A percentile compares a stretch with the other conserved stretches of the same genome.
Evolutionary conservation across 139 green algal species (phyloP).

Genomic region (Coelastrella sp.): DNA sequence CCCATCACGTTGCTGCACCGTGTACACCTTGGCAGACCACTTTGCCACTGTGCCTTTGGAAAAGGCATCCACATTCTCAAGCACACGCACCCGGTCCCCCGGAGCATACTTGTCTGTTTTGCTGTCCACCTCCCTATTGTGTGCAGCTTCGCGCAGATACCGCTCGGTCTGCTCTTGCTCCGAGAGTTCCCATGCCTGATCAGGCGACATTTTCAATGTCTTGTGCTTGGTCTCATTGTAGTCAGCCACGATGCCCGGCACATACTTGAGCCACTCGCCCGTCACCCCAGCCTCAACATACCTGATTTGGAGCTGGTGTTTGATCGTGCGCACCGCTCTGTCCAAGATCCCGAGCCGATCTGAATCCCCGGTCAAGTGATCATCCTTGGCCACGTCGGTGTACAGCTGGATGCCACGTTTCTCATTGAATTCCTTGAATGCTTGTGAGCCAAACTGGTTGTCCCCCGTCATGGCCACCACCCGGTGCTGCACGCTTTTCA

Average conservation of each 20-base stretch:
- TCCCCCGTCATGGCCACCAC: not conserved
- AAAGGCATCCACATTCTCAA: not conserved
- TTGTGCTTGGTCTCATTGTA: constrained; percentile 11
- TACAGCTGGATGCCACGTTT: not conserved
- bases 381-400: constrained; percentile 34
- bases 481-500: not conserved
- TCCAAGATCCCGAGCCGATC: constrained; percentile 17
- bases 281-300: constrained; percentile 1
- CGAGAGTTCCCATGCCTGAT: not conserved
- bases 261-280: constrained; percentile 10
- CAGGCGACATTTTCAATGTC: not conserved
- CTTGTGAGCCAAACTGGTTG: not conserved
- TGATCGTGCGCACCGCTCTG: not conserved
- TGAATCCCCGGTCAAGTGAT: not conserved
- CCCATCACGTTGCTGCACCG: not conserved
- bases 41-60: not conserved
- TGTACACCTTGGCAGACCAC: constrained; percentile 12
- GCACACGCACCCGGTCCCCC: not conserved
- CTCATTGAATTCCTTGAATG: constrained; percentile 12
- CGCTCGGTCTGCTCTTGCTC: not conserved
- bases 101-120: not conserved
- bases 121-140: not conserved
- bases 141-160: not conserved
- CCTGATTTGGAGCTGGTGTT: not conserved
- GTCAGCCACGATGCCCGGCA: not conserved